Percentiles rank a stretch among this genome's conserved stretches.
These are phyloP conservation scores for Fusarium scirpi DNA, from an alignment of 2,329 filamentous ascomycete species.

Conservation along the genomic window DNA sequence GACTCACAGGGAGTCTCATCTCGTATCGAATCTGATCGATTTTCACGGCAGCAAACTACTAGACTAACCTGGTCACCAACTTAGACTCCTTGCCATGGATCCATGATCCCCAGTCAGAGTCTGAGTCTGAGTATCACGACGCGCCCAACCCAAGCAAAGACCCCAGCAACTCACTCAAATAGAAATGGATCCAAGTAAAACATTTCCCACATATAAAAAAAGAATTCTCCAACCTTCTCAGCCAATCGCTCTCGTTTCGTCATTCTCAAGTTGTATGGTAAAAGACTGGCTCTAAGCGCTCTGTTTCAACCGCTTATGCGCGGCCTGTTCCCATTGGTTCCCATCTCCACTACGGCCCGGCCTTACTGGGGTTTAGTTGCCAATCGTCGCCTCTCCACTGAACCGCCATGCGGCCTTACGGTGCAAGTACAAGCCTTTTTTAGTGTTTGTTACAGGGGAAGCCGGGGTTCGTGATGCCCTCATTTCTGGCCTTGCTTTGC, in stretches of 20 bases:
- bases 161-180: constrained; percentile 6
- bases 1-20: constrained; percentile 29
- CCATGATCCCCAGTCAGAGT: constrained; percentile 36
- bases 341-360: constrained; percentile 35
- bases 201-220: constrained; percentile 5
- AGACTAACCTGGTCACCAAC: background rate
- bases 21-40: constrained; percentile 35
- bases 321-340: constrained; percentile 41
- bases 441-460: constrained; percentile 17
- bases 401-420: constrained; percentile 36
- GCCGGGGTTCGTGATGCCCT: constrained; percentile 24
- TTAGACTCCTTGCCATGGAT: constrained; percentile 1
- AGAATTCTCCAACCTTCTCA: constrained; percentile 12
- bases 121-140: constrained; percentile 41
- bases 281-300: constrained; percentile 42
- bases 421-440: constrained; percentile 4
- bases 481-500: constrained; percentile 13
- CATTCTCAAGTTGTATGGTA: constrained; percentile 2
- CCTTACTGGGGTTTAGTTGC: constrained; percentile 10
- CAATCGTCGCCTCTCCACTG: constrained; percentile 42
- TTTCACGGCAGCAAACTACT: constrained; percentile 1
- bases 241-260: constrained; percentile 32
- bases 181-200: constrained; percentile 8
- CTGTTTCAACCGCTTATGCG: constrained; percentile 38
- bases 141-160: constrained; percentile 37